Evolutionary conservation across 345 rosid genomes (phyloP).

Genomic region (Eucalyptus curtisii): DNA sequence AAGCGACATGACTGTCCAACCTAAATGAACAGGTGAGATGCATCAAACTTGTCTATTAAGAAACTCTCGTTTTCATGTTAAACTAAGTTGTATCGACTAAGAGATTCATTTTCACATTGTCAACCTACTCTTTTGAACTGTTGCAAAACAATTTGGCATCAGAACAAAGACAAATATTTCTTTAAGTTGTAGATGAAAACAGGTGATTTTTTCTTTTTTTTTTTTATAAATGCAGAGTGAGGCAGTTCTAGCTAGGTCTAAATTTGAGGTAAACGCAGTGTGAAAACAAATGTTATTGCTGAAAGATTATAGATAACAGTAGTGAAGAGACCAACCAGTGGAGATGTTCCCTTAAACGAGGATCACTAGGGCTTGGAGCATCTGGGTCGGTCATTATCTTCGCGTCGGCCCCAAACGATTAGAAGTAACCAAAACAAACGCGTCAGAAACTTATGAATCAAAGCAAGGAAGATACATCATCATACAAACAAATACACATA

Average conservation of each 20-base stretch:
- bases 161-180: neutral
- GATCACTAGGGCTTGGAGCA: constrained; percentile 93
- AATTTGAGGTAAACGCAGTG: neutral
- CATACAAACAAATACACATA: neutral
- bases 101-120: neutral
- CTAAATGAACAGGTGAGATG: neutral
- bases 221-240: neutral
- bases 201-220: neutral
- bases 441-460: neutral
- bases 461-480: neutral
- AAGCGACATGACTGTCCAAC: neutral
- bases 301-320: neutral
- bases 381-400: constrained; percentile 94
- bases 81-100: neutral
- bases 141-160: neutral
- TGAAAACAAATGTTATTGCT: neutral
- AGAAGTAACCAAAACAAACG: neutral
- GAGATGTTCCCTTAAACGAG: constrained; percentile 66
- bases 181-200: neutral
- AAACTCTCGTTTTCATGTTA: neutral
- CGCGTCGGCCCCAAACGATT: neutral
- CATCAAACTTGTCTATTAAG: neutral
- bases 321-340: constrained; percentile 45
- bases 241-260: neutral
- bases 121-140: neutral